phyloP scores from a whole-genome alignment of 352 stramenopile species.

The Pythium pyrilobum region DNA sequence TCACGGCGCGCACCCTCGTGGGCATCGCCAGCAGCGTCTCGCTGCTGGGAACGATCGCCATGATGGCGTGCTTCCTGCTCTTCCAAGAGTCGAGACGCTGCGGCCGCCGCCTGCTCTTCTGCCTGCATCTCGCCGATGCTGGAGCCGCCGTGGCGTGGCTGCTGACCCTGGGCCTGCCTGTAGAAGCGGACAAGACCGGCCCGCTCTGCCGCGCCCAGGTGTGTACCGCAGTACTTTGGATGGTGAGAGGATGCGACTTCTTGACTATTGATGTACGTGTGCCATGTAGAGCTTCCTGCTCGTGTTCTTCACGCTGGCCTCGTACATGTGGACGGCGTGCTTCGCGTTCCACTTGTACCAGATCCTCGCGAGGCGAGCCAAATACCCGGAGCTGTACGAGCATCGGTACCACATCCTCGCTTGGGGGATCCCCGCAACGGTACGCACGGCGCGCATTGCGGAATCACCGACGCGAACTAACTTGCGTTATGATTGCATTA shows the following conservation, averaged over 20 bases:
- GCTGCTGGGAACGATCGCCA: slow-evolving; percentile 31
- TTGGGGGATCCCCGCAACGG: slow-evolving; percentile 50
- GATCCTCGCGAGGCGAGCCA: slow-evolving; percentile 39
- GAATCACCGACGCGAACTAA: background rate
- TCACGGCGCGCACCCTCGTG: slow-evolving; percentile 38
- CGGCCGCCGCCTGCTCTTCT: slow-evolving; percentile 56
- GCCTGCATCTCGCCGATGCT: slow-evolving; percentile 52
- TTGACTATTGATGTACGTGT: too few species aligned
- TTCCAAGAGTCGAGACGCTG: slow-evolving; percentile 67
- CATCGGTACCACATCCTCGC: slow-evolving; percentile 58
- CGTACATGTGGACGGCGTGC: slow-evolving; percentile 65
- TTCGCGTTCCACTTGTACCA: slow-evolving; percentile 78
- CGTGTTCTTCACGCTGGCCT: slow-evolving; percentile 64
- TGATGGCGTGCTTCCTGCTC: slow-evolving; percentile 50
- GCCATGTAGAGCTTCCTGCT: slow-evolving; percentile 56
- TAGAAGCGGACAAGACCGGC: background rate
- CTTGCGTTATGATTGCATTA: background rate
- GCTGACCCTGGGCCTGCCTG: slow-evolving; percentile 36
- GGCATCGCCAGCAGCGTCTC: slow-evolving; percentile 37
- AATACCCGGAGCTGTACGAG: slow-evolving; percentile 65
- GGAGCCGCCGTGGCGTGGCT: slow-evolving; percentile 48
- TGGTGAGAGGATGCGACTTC: too few species aligned
- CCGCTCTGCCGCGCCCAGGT: slow-evolving; percentile 38
- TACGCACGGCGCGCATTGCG: slow-evolving; percentile 13
- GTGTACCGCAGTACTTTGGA: too few species aligned